Percentiles rank a stretch among this genome's conserved stretches.
These are phyloP conservation scores for Pterocarpus santalinus DNA, from an alignment of 306 rosid genomes.

Conservation along the genomic window DNA sequence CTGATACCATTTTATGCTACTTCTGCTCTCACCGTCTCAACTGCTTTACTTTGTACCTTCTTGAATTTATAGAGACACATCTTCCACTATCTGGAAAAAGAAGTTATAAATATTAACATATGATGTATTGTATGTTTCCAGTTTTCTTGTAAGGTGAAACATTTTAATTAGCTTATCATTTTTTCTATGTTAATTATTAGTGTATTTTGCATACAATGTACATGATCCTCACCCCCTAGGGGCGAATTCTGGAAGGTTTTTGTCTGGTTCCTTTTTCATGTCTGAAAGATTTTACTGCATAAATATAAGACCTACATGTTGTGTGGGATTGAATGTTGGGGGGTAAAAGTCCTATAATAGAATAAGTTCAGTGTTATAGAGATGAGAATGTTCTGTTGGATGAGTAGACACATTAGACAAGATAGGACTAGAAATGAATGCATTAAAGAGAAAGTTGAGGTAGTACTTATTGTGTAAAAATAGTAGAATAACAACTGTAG, in stretches of 20 bases:
- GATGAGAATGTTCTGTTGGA: neutral
- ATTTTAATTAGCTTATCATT: conserved; percentile 10
- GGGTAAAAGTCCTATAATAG: neutral
- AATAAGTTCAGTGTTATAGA: neutral
- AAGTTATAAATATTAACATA: conserved; percentile 11
- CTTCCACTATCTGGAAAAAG: conserved; percentile 18
- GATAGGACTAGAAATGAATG: neutral
- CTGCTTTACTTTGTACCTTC: conserved; percentile 10
- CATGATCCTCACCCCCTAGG: neutral
- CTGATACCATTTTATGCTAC: conserved; percentile 13
- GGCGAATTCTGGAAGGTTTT: neutral
- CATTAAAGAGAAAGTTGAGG: neutral
- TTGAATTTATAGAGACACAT: conserved; percentile 15
- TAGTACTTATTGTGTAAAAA: neutral
- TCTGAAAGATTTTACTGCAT: neutral
- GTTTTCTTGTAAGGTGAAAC: conserved; percentile 33
- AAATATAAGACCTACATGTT: neutral
- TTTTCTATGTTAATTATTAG: conserved; percentile 24
- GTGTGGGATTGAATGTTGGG: neutral
- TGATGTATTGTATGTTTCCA: neutral
- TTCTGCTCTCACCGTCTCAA: conserved; percentile 27
- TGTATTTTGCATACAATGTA: conserved; percentile 17
- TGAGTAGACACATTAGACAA: neutral
- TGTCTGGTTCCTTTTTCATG: neutral
- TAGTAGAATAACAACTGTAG: neutral